A percentile compares a stretch with the other conserved stretches of the same genome.
phyloP scores from a whole-genome alignment of 108 stramenopile genomes.

The Nitzschia sp. region DNA sequence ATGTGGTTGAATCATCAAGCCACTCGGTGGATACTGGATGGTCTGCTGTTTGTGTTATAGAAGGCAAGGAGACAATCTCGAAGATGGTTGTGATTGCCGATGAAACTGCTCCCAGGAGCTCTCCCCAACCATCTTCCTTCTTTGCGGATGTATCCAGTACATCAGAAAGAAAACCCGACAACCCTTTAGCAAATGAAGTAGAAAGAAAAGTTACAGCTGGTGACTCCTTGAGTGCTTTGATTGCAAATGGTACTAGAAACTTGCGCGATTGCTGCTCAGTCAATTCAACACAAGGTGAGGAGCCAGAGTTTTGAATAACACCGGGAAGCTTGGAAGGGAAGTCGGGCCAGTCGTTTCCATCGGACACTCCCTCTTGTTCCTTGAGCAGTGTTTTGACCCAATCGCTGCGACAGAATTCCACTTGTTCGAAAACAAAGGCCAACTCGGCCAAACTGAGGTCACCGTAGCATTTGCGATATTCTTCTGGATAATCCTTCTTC shows the following conservation, averaged over 20 bases:
- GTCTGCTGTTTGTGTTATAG: conserved; percentile 20
- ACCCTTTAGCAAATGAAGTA: not conserved
- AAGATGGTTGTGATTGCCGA: conserved; percentile 20
- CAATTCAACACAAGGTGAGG: too few relatives aligned
- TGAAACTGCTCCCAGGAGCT: conserved; percentile 3
- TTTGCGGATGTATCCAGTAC: not conserved
- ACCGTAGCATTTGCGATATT: conserved; percentile 72
- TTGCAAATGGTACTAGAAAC: conserved; percentile 9
- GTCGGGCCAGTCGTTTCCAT: not conserved
- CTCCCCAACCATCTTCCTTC: not conserved
- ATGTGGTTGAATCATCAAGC: conserved; percentile 29
- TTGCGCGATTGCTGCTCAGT: conserved; percentile 2
- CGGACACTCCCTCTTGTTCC: not conserved
- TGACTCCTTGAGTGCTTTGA: not conserved
- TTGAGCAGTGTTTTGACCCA: not conserved
- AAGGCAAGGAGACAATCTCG: conserved; percentile 45
- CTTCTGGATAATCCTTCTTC: conserved; percentile 53
- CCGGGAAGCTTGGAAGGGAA: not conserved
- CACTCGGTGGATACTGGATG: conserved; percentile 25
- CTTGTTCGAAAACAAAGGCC: conserved; percentile 52
- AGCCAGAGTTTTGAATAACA: too few relatives aligned
- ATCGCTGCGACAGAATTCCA: conserved; percentile 51
- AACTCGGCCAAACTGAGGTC: conserved; percentile 66
- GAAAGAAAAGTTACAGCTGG: not conserved
- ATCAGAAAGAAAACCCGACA: not conserved